phyloP scores from a whole-genome alignment of 306 rosid genomes.

The Prunus campanulata region DNA sequence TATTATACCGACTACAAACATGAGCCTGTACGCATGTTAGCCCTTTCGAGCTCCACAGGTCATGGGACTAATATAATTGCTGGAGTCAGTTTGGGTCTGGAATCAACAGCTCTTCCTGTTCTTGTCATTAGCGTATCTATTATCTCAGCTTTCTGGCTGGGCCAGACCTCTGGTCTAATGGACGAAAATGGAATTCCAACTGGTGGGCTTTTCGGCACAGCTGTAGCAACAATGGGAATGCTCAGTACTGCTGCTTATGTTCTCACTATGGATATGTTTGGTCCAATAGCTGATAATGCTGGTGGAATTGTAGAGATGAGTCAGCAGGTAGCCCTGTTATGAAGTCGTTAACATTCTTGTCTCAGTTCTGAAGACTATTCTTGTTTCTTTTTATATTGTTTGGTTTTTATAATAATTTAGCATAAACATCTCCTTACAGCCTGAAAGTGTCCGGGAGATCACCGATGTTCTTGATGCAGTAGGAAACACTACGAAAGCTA shows the following conservation, averaged over 20 bases:
- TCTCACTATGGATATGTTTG: conserved; percentile 99
- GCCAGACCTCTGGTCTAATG: conserved; percentile 79
- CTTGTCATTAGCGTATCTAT: conserved; percentile 89
- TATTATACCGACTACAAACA: conserved; percentile 97
- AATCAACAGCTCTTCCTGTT: conserved; percentile 98
- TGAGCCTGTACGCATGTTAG: conserved; percentile 95
- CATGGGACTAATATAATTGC: conserved; percentile 99
- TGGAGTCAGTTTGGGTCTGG: conserved; percentile 97
- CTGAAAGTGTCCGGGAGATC: conserved; percentile 97
- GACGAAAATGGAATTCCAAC: conserved; percentile 84
- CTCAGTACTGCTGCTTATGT: conserved; percentile 99
- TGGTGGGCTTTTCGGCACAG: conserved; percentile 98
- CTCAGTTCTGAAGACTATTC: conserved; percentile 1
- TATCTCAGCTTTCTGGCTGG: conserved; percentile 90
- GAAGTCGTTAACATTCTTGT: conserved; percentile 8
- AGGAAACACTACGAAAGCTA: conserved; percentile 97
- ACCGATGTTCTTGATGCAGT: conserved; percentile 97
- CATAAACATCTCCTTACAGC: conserved; percentile 45
- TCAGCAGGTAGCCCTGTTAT: conserved; percentile 68
- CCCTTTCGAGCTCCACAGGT: conserved; percentile 91
- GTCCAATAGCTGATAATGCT: conserved; percentile 99
- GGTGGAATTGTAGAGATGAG: conserved; percentile 99
- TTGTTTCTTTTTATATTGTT: conserved; percentile 15
- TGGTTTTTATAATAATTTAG: conserved; percentile 7
- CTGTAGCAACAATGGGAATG: conserved; percentile 99